Evolutionary conservation across 768 basidiomycete genomes (phyloP).

Genomic region (Lactarius indigo): DNA sequence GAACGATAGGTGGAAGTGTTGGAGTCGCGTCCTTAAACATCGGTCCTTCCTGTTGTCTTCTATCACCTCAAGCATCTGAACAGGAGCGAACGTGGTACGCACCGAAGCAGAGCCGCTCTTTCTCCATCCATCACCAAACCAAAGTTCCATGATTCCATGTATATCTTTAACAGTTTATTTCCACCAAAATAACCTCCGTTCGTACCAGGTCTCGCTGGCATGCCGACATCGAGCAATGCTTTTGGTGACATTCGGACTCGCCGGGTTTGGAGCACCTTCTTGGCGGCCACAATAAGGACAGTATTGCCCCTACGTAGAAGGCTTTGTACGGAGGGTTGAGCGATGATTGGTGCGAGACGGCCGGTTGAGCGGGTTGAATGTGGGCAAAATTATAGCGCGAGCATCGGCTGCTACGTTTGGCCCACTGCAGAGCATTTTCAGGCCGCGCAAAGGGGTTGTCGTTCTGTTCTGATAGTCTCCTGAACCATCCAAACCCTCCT

Average conservation of each 20-base stretch:
- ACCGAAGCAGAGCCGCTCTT: constrained; percentile 70
- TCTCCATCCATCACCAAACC: constrained; percentile 76
- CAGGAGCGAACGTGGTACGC: constrained; percentile 19
- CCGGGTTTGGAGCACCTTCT: constrained; percentile 87
- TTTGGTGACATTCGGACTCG: constrained; percentile 72
- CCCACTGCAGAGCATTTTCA: constrained; percentile 58
- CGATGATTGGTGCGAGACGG: constrained; percentile 56
- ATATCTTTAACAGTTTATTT: constrained; percentile 83
- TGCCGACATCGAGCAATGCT: constrained; percentile 76
- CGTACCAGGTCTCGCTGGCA: constrained; percentile 55
- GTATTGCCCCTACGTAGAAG: constrained; percentile 68
- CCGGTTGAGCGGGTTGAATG: constrained; percentile 87
- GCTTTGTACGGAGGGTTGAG: constrained; percentile 76
- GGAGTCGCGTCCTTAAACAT: constrained; percentile 67
- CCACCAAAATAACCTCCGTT: constrained; percentile 72
- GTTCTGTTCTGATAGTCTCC: constrained; percentile 68
- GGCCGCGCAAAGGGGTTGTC: constrained; percentile 83
- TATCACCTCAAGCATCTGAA: not conserved
- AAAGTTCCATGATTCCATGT: constrained; percentile 82
- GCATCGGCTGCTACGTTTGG: constrained; percentile 70
- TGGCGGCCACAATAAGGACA: constrained; percentile 68
- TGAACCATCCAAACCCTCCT: too few species aligned
- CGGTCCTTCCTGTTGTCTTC: constrained; percentile 36
- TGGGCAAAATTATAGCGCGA: constrained; percentile 82
- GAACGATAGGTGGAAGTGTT: constrained; percentile 74